A percentile compares a stretch with the other conserved stretches of the same genome.
Evolutionary conservation across 2,329 filamentous ascomycete genomes (phyloP).

Genomic region (Penicillium sumatraense): DNA sequence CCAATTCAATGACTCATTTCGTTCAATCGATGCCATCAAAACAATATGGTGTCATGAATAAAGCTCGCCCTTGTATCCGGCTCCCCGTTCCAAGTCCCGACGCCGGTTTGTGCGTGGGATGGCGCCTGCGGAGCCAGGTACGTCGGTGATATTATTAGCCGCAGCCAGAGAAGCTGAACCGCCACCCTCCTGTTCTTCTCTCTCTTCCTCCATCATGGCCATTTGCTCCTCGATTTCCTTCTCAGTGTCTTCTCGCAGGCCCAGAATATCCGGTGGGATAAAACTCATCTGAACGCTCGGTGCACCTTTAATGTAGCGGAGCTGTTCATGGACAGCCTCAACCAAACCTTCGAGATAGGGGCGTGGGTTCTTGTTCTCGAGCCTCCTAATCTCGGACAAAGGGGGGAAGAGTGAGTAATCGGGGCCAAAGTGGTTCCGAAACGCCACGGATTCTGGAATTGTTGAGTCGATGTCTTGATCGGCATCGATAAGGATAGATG

Average conservation of each 20-base stretch:
- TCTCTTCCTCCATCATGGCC: slow-evolving; percentile 42
- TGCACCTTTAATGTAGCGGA: slow-evolving; percentile 81
- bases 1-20: slow-evolving; percentile 4
- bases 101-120: slow-evolving; percentile 33
- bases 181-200: slow-evolving; percentile 44
- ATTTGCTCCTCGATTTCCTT: slow-evolving; percentile 51
- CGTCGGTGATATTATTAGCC: slow-evolving; percentile 7
- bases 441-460: slow-evolving; percentile 80
- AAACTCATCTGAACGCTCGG: slow-evolving; percentile 85
- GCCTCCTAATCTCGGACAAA: slow-evolving; percentile 70
- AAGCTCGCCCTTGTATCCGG: slow-evolving; percentile 41
- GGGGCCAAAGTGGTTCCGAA: slow-evolving; percentile 85
- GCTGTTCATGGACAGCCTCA: slow-evolving; percentile 78
- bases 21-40: background rate
- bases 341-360: slow-evolving; percentile 78
- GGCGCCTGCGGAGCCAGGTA: slow-evolving; percentile 25
- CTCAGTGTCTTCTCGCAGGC: slow-evolving; percentile 54
- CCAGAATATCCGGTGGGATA: slow-evolving; percentile 76
- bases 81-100: slow-evolving; percentile 40
- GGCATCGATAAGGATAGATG: slow-evolving; percentile 81
- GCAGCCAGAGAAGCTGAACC: slow-evolving; percentile 19
- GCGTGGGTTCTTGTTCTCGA: slow-evolving; percentile 77
- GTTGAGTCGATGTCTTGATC: slow-evolving; percentile 71
- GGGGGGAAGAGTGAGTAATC: slow-evolving; percentile 88
- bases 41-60: slow-evolving; percentile 32